phyloP scores from a whole-genome alignment of 345 rosid genomes.

The Hibiscus trionum region DNA sequence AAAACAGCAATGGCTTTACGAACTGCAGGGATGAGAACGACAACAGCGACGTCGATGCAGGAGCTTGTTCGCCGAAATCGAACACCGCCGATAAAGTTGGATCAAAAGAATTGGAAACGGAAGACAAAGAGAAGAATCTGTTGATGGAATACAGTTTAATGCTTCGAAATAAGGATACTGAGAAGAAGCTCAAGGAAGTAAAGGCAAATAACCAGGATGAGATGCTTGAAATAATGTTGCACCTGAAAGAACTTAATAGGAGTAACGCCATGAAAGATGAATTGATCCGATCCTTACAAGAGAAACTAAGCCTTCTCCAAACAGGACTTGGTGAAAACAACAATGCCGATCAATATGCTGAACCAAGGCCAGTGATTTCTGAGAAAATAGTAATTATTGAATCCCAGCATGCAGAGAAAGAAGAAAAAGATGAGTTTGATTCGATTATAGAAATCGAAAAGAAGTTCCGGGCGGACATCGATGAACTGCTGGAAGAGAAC shows the following conservation, averaged over 20 bases:
- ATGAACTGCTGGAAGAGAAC: conserved; percentile 74
- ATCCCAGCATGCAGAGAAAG: conserved; percentile 20
- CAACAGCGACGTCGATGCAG: not conserved
- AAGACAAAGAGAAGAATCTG: conserved; percentile 53
- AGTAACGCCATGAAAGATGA: conserved; percentile 61
- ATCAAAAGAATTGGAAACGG: conserved; percentile 16
- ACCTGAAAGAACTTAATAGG: conserved; percentile 40
- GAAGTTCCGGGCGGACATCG: conserved; percentile 45
- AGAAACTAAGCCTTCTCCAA: conserved; percentile 60
- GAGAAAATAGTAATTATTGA: conserved; percentile 20
- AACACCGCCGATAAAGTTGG: not conserved
- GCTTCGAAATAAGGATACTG: conserved; percentile 67
- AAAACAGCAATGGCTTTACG: not conserved
- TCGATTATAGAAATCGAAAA: conserved; percentile 25
- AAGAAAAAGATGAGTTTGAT: conserved; percentile 23
- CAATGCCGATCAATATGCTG: conserved; percentile 12
- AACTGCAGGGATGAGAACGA: too few species aligned
- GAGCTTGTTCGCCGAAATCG: not conserved
- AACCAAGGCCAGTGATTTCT: not conserved
- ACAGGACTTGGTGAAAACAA: conserved; percentile 33
- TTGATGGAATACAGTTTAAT: conserved; percentile 61
- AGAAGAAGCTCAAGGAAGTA: conserved; percentile 51
- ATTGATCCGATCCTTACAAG: conserved; percentile 48
- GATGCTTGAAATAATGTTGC: conserved; percentile 21
- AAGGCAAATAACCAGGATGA: conserved; percentile 30